phyloP scores from a whole-genome alignment of 106 monocot genomes.

The Ottelia alismoides region DNA sequence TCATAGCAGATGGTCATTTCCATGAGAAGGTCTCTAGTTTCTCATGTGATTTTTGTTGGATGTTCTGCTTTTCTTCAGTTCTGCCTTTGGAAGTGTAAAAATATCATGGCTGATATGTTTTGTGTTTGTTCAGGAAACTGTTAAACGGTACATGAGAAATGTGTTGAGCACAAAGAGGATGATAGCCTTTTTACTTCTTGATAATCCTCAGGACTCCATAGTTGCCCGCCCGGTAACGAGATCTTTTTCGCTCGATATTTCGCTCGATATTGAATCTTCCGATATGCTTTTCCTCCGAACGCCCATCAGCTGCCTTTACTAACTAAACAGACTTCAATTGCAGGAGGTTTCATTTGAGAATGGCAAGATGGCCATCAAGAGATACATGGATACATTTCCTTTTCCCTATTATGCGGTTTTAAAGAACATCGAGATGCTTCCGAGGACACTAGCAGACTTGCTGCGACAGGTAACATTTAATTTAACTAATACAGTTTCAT shows the following conservation, averaged over 20 bases:
- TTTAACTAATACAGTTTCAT: background rate
- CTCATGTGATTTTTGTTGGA: background rate
- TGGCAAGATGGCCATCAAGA: constrained; percentile 25
- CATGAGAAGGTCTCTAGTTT: constrained; percentile 88
- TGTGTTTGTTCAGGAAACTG: constrained; percentile 37
- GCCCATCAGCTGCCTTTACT: no score
- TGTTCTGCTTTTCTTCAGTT: background rate
- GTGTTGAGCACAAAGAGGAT: constrained; percentile 51
- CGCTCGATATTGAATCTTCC: no score
- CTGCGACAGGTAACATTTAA: constrained; percentile 56
- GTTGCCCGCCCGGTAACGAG: constrained; percentile 44
- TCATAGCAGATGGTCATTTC: constrained; percentile 79
- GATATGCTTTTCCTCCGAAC: no score
- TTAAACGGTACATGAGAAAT: constrained; percentile 56
- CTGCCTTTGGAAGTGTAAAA: background rate
- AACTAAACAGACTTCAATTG: no score
- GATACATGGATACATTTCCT: constrained; percentile 66
- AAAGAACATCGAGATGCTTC: constrained; percentile 77
- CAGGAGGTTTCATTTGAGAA: constrained; percentile 62
- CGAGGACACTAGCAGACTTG: constrained; percentile 81
- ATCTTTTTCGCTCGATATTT: no score
- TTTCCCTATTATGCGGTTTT: constrained; percentile 87
- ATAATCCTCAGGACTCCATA: constrained; percentile 69
- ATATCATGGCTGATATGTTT: background rate
- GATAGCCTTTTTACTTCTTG: constrained; percentile 80